Percentiles rank a stretch among this genome's conserved stretches.
Conservation (phyloP, 2,329 filamentous ascomycete species). For the Piedraia hortae region DNA sequence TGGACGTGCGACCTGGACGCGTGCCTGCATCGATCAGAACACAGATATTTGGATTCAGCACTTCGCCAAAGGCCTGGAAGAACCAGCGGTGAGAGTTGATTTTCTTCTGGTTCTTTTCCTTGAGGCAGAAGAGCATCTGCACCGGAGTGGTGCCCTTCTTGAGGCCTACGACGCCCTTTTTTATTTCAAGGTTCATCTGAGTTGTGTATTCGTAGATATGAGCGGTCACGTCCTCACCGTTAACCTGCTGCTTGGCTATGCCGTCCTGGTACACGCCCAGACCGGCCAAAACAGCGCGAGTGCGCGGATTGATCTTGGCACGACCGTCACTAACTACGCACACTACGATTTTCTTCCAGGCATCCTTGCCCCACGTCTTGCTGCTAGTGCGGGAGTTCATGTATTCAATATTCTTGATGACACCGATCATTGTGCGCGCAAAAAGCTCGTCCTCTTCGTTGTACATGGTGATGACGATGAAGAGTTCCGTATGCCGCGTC, state of each 20-base stretch:
- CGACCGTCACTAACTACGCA: slow-evolving; percentile 92
- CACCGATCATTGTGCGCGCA: slow-evolving; percentile 80
- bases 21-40: slow-evolving; percentile 91
- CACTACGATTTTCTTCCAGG: slow-evolving; percentile 99
- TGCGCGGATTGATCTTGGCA: slow-evolving; percentile 85
- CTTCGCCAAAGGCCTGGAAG: slow-evolving; percentile 82
- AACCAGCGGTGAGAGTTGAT: slow-evolving; percentile 99
- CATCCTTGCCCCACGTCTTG: slow-evolving; percentile 94
- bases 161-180: slow-evolving; percentile 64
- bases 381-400: slow-evolving; percentile 85
- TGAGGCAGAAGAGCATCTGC: slow-evolving; percentile 90
- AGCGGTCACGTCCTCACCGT: slow-evolving; percentile 81
- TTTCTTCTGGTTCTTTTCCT: slow-evolving; percentile 99
- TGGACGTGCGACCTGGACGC: slow-evolving; percentile 73
- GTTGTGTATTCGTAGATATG: slow-evolving; percentile 91
- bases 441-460: slow-evolving; percentile 96
- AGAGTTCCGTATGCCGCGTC: slow-evolving; percentile 73
- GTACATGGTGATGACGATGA: slow-evolving; percentile 96
- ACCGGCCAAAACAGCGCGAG: slow-evolving; percentile 64
- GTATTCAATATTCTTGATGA: slow-evolving; percentile 96
- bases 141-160: slow-evolving; percentile 68
- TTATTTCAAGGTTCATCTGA: slow-evolving; percentile 64
- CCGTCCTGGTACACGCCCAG: slow-evolving; percentile 96
- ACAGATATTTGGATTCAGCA: slow-evolving; percentile 87
- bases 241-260: slow-evolving; percentile 95